A percentile compares a stretch with the other conserved stretches of the same genome.
Conservation (phyloP, 2,329 filamentous ascomycete genomes). For the Cercospora brassicicola region DNA sequence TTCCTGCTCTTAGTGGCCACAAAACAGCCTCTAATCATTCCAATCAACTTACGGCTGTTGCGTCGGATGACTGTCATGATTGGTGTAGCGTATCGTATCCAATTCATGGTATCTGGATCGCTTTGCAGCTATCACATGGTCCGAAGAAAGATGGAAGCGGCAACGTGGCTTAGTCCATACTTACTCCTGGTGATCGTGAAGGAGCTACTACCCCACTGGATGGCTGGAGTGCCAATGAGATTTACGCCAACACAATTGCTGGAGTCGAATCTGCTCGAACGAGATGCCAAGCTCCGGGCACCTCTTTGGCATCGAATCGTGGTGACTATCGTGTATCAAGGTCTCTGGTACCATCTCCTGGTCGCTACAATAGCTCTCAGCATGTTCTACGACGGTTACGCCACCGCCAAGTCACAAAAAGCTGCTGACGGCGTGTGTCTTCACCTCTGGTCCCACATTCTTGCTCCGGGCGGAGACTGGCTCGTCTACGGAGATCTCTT, state of each 20-base stretch:
- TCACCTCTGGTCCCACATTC: constrained; percentile 3
- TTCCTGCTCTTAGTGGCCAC: background rate
- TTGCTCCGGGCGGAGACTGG: constrained; percentile 14
- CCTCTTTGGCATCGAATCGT: constrained; percentile 1
- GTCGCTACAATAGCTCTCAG: constrained; percentile 1
- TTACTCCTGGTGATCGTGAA: background rate
- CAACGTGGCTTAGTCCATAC: background rate
- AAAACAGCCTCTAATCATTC: background rate
- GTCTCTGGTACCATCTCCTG: constrained; percentile 12
- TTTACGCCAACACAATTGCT: constrained; percentile 4
- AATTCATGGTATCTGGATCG: constrained; percentile 4
- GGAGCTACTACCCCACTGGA: constrained; percentile 3
- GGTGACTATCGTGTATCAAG: background rate
- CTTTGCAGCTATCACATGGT: constrained; percentile 11
- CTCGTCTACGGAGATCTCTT: constrained; percentile 11
- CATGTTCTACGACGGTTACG: background rate
- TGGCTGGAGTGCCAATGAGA: constrained; percentile 10
- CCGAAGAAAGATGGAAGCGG: constrained; percentile 2
- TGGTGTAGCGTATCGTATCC: background rate
- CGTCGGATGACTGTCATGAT: background rate
- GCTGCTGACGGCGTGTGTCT: background rate
- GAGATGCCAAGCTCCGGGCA: background rate
- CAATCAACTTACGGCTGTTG: background rate
- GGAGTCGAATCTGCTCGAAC: constrained; percentile 13
- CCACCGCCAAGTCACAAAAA: background rate